phyloP scores from a whole-genome alignment of 2,329 filamentous ascomycete genomes.

The Mycosphaerella sp. region DNA sequence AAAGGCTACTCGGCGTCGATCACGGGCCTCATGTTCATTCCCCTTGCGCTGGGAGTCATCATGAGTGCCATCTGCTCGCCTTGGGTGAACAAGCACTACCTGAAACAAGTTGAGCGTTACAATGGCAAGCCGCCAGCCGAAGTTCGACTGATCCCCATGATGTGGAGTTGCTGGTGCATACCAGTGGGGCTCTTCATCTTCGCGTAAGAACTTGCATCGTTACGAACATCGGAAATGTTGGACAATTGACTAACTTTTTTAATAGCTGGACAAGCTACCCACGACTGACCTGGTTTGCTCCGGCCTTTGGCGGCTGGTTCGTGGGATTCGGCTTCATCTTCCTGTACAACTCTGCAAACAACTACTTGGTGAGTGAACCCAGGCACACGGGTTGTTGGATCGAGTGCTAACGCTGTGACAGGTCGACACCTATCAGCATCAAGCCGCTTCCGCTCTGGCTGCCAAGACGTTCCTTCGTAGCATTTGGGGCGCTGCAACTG shows the following conservation, averaged over 20 bases:
- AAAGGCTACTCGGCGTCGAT: constrained; percentile 76
- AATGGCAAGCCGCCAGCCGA: constrained; percentile 72
- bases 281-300: constrained; percentile 62
- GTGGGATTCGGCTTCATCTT: constrained; percentile 34
- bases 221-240: too few species aligned
- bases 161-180: constrained; percentile 51
- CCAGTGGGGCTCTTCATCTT: constrained; percentile 60
- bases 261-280: constrained; percentile 58
- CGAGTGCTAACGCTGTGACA: not conserved
- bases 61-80: constrained; percentile 42
- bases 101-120: constrained; percentile 56
- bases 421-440: constrained; percentile 62
- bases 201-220: constrained; percentile 32
- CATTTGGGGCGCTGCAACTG: constrained; percentile 17
- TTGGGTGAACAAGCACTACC: constrained; percentile 73
- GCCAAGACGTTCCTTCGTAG: constrained; percentile 28
- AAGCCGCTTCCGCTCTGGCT: constrained; percentile 51
- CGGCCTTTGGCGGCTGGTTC: constrained; percentile 36
- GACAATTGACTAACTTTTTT: too few species aligned
- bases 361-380: constrained; percentile 34
- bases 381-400: not conserved
- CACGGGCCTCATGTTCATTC: constrained; percentile 60
- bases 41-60: constrained; percentile 27
- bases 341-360: constrained; percentile 36
- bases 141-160: constrained; percentile 68